These are phyloP conservation scores for Chaetomiaceae sp. DNA, from an alignment of 2,329 filamentous ascomycete species.

Conservation along the genomic window DNA sequence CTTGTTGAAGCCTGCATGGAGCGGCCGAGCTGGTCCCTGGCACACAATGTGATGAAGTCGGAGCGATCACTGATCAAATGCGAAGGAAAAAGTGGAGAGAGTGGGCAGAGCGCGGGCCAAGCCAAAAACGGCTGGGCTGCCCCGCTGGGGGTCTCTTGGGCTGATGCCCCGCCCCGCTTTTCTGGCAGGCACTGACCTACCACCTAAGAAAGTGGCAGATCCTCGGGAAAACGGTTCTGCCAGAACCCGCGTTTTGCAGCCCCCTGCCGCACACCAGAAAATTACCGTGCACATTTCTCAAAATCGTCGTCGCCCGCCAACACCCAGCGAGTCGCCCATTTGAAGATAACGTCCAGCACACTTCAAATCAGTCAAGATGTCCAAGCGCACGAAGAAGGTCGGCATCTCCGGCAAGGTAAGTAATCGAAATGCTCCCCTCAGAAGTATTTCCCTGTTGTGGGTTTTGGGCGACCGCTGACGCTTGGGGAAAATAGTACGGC, in stretches of 20 bases:
- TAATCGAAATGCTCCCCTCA: slow-evolving; percentile 8
- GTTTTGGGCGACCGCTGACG: slow-evolving; percentile 11
- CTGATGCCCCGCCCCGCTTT: slow-evolving; percentile 17
- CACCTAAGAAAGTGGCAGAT: too few relatives aligned
- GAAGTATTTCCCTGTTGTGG: neutral
- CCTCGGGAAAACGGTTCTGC: slow-evolving; percentile 25
- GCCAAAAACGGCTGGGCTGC: slow-evolving; percentile 4
- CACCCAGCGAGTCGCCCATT: slow-evolving; percentile 19
- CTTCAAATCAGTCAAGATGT: slow-evolving; percentile 63
- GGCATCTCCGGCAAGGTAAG: slow-evolving; percentile 78
- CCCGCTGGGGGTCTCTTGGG: neutral
- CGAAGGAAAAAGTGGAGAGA: too few relatives aligned
- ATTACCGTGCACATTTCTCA: slow-evolving; percentile 26
- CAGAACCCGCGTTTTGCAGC: slow-evolving; percentile 21
- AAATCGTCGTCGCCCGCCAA: slow-evolving; percentile 25
- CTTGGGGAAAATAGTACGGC: slow-evolving; percentile 63
- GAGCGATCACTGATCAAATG: too few relatives aligned
- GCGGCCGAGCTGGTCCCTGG: neutral
- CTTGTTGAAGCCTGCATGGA: neutral
- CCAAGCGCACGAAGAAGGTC: slow-evolving; percentile 97
- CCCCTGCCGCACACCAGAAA: slow-evolving; percentile 25
- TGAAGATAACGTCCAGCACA: slow-evolving; percentile 25
- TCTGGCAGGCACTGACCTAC: too few relatives aligned
- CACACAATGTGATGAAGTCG: neutral
- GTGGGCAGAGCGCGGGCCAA: too few relatives aligned